Base-by-base conservation (phyloP, 2,329 filamentous ascomycete genomes). In the Fusarium torreyae region DNA sequence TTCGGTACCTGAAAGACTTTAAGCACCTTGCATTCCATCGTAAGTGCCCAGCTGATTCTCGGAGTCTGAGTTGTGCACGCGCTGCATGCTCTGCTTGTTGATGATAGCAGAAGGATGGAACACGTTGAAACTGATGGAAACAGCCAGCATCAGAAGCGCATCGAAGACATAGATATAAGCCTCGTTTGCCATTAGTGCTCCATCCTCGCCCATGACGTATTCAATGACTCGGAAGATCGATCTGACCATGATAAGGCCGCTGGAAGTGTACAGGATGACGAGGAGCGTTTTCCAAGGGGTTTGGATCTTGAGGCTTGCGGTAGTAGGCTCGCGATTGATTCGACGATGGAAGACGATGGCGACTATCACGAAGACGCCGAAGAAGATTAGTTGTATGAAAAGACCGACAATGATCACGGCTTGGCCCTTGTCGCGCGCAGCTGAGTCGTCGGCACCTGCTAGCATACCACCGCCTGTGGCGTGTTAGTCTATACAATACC, bases 351-450 rank as follows among this genome's bases (percentile, higher is more conserved):
- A 87, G 0, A 83, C 65, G 3, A 80, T 63, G 0, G 84, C 79
- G 0, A 82, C 78, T 0, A 82, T 49, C 14, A 87, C 75, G 66
- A 89, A 89, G 45, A 87, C 74, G 3, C 79, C 78, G 48, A 89
- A 88, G 54, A 85, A 81, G 14, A 86, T 36, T 6, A 89, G 79
- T 66, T 89, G 87, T 3, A 88, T 70, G 4, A 83, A 74, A 2
- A 89, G 75, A 6, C 87, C 87, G 1, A 66, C 81, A 6, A 88
- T 75, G 8, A 88, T 82, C 28, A 88, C 74, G 7, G 81, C 77
- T 44, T 84, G 75, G 22, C 82, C 84, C 0, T 69, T 66, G 2
- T 69, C 45, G 10, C 57, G 50, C 17, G 43, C 17, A 22, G 40
- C 7, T 22, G 81, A 71, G 56, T 65, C 24, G 14, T 63, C 63